Evolutionary conservation across 2,329 filamentous ascomycete species (phyloP).

Genomic region (Alternaria angustiovoidea): DNA sequence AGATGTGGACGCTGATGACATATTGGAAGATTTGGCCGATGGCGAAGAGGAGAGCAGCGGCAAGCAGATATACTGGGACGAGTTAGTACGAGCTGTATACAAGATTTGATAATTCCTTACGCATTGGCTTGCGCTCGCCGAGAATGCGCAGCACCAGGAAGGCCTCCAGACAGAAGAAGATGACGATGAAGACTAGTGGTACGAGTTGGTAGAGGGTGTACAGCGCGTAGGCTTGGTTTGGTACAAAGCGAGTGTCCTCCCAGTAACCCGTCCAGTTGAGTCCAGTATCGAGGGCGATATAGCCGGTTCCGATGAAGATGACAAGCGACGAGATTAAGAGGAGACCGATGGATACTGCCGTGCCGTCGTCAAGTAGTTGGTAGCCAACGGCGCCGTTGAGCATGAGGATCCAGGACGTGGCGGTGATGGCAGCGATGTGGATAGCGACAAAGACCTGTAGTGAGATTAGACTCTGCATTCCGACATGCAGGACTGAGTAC

Average conservation of each 20-base stretch:
- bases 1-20: constrained; percentile 89
- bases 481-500: constrained; percentile 41
- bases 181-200: constrained; percentile 86
- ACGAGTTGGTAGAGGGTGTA: constrained; percentile 94
- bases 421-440: constrained; percentile 87
- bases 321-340: constrained; percentile 73
- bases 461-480: background rate
- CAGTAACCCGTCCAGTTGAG: constrained; percentile 86
- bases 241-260: constrained; percentile 58
- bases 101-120: constrained; percentile 57
- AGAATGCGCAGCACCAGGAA: constrained; percentile 85
- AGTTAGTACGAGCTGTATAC: constrained; percentile 22
- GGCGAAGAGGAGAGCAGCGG: constrained; percentile 82
- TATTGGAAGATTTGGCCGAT: constrained; percentile 97
- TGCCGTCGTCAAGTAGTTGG: constrained; percentile 93
- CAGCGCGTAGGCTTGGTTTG: constrained; percentile 78
- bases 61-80: constrained; percentile 72
- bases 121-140: constrained; percentile 89
- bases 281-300: constrained; percentile 93
- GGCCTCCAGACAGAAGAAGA: constrained; percentile 83
- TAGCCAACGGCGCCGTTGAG: constrained; percentile 93
- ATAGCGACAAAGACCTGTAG: constrained; percentile 83
- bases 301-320: constrained; percentile 89
- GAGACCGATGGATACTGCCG: constrained; percentile 79
- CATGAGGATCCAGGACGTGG: constrained; percentile 88